Evolutionary conservation across 2,329 filamentous ascomycete genomes (phyloP).

Genomic region (Chalara sp.): DNA sequence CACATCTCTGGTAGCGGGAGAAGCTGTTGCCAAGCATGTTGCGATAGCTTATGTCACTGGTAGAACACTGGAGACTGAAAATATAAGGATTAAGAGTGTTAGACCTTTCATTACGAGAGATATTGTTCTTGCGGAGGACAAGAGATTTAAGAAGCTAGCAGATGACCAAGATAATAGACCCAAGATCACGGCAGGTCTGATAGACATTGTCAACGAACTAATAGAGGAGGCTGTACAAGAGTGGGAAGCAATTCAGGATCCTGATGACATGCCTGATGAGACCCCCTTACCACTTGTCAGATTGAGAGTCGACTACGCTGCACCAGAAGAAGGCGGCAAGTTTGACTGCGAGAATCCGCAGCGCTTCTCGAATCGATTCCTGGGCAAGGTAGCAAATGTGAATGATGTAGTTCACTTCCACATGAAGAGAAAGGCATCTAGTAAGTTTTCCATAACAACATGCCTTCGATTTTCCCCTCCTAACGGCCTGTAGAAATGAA

Average conservation of each 20-base stretch:
- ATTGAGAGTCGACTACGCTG: constrained; percentile 83
- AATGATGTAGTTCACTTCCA: constrained; percentile 94
- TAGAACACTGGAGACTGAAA: constrained; percentile 71
- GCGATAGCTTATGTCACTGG: constrained; percentile 80
- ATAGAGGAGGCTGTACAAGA: constrained; percentile 77
- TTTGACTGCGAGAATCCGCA: constrained; percentile 95
- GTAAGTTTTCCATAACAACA: constrained; percentile 29
- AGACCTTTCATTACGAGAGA: constrained; percentile 86
- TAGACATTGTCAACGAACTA: constrained; percentile 73
- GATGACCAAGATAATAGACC: constrained; percentile 77
- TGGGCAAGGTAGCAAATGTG: constrained; percentile 83
- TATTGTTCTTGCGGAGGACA: constrained; percentile 68
- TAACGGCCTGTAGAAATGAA: background rate
- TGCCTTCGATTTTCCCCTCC: background rate
- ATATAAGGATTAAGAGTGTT: constrained; percentile 79
- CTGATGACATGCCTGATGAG: constrained; percentile 51
- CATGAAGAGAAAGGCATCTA: constrained; percentile 64
- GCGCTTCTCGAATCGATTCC: constrained; percentile 88
- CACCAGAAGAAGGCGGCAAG: constrained; percentile 75
- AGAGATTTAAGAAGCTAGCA: constrained; percentile 69
- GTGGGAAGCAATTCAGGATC: constrained; percentile 74
- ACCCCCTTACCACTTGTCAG: constrained; percentile 78
- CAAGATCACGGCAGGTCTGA: constrained; percentile 71
- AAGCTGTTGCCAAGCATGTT: constrained; percentile 87
- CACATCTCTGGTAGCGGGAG: constrained; percentile 83